A percentile compares a stretch with the other conserved stretches of the same genome.
Conservation (phyloP, 2,329 filamentous ascomycete genomes). For the Harringtonia aguacate region DNA sequence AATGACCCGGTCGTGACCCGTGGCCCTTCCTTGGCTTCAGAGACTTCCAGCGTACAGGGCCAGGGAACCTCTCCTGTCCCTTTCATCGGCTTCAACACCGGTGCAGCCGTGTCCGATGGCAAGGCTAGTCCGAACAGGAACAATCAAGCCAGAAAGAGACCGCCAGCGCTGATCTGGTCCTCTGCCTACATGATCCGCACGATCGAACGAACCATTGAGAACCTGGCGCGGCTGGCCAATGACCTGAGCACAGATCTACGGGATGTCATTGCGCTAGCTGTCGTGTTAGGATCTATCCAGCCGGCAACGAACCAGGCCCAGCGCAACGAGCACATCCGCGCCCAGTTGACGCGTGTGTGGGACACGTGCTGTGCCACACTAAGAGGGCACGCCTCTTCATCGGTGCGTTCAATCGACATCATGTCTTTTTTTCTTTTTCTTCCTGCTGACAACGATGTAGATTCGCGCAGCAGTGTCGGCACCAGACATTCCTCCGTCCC, state of each 20-base stretch:
- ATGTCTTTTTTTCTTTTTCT: background rate
- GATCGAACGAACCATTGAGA: conserved; percentile 13
- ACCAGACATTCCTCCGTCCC: background rate
- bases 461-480: background rate
- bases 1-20: background rate
- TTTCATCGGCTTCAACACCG: too few relatives aligned
- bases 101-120: background rate
- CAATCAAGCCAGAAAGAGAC: background rate
- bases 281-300: conserved; percentile 14
- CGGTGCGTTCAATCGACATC: conserved; percentile 4
- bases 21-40: too few relatives aligned
- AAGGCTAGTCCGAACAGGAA: background rate
- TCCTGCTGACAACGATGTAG: background rate
- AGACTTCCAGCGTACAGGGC: too few relatives aligned
- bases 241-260: conserved; percentile 14
- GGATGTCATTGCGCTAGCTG: conserved; percentile 13
- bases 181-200: conserved; percentile 12
- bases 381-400: conserved; percentile 5
- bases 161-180: conserved; percentile 11
- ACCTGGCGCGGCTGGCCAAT: conserved; percentile 10
- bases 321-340: conserved; percentile 11
- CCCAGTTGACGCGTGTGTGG: conserved; percentile 10
- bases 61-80: background rate
- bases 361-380: conserved; percentile 11
- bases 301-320: conserved; percentile 9